Evolutionary conservation across 306 rosid species (phyloP), one percentile per base, ranked within the genome.

Genomic region (Vigna radiata): DNA sequence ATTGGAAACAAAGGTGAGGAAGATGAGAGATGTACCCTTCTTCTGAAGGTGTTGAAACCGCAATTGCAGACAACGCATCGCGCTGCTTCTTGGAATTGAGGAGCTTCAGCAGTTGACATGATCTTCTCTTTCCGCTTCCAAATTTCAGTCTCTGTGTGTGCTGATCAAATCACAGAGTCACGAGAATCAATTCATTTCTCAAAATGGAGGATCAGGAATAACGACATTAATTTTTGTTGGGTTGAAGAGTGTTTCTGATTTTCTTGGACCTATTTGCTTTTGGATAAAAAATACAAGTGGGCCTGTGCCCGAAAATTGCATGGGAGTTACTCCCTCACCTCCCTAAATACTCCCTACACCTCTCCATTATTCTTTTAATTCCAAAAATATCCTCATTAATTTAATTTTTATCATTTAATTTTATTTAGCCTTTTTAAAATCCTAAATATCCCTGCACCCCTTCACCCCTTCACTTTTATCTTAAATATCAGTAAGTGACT

Each of bases 41-140:
- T 94, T 74, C 94, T 68, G 91, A 96, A 96, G 76, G 99, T 83
- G 84, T 83, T 96, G 90, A 96, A 96, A 82, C 94, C 85, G 91
- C 99, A 91, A 88, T 81, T 91, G 91, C 98, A 96, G 83, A 93
- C 96, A 52, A 91, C 98, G 54, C 99, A 96, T 79, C 97, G 91
- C 12, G 90, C 91, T 73, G 97, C 83, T 88, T 89, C 99, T 82
- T 92, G 96, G 73, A 93, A 96, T 58, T 89, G 69, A 80, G 99
- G 99, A 74, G 96, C 87, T 82, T 89, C 98, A 87, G 69, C 49
- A 53, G 86, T 27, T 46, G 85, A 85, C 91, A 90, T 90, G 52
- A 49, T 27, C 2, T 82, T 65, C 63, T 50, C 19, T 77, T 11
- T 33, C 60, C 65, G n/a, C 11, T 56, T 12, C 63, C 65, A 70